These are phyloP conservation scores for Bipolaris zeicola DNA, from an alignment of 2,329 filamentous ascomycete genomes.

Conservation along the genomic window DNA sequence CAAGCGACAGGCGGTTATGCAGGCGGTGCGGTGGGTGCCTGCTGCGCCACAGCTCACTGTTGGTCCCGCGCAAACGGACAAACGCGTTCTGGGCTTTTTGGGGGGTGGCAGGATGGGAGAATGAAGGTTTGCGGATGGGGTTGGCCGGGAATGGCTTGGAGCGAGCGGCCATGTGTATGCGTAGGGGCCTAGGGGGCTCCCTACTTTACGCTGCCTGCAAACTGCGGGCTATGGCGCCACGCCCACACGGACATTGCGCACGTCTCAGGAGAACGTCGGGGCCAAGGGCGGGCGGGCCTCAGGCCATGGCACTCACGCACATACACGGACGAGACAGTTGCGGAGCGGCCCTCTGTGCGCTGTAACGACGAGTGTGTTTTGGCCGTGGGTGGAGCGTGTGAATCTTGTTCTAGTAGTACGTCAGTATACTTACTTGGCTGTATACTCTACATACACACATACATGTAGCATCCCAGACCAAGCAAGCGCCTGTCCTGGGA, in stretches of 20 bases:
- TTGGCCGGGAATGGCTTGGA: background rate
- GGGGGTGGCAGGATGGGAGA: background rate
- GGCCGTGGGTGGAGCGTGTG: background rate
- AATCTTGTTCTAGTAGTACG: too few relatives aligned
- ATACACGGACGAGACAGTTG: conserved; percentile 15
- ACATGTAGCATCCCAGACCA: too few relatives aligned
- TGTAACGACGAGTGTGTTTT: background rate
- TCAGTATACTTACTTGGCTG: too few relatives aligned
- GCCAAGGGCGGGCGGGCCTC: conserved; percentile 19
- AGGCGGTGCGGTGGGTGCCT: background rate
- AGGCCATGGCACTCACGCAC: conserved; percentile 5
- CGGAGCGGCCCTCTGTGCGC: conserved; percentile 7
- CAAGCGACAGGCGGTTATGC: conserved; percentile 1
- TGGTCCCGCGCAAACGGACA: background rate
- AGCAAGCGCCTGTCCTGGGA: too few relatives aligned
- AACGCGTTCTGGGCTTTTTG: background rate
- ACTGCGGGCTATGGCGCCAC: conserved; percentile 11
- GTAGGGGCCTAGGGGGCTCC: background rate
- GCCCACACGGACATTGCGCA: conserved; percentile 19
- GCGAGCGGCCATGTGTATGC: background rate
- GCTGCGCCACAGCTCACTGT: conserved; percentile 5
- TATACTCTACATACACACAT: too few relatives aligned
- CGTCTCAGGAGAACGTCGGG: conserved; percentile 36
- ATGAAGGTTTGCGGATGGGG: conserved; percentile 1
- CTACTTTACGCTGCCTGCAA: too few relatives aligned